Evolutionary conservation across 1,284 basidiomycete genomes (phyloP).

Genomic region (Melampsora americana): DNA sequence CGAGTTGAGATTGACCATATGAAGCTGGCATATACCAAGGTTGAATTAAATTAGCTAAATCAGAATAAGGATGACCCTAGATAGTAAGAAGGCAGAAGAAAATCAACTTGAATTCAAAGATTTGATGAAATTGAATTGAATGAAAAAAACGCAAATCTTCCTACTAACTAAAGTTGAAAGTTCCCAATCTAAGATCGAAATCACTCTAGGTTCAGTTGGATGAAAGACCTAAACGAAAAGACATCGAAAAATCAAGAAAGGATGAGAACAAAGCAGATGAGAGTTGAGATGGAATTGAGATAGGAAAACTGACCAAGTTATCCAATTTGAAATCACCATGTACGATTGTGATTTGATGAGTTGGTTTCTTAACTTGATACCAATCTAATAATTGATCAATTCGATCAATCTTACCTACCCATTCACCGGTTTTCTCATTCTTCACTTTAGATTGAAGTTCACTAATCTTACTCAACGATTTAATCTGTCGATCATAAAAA

Average conservation of each 20-base stretch:
- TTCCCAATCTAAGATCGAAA: slow-evolving; percentile 96
- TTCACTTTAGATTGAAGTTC: slow-evolving; percentile 67
- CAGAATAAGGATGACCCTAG: slow-evolving; percentile 68
- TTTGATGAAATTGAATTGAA: slow-evolving; percentile 1
- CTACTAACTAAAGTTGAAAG: slow-evolving; percentile 85
- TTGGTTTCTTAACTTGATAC: slow-evolving; percentile 67
- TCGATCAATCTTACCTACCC: slow-evolving; percentile 67
- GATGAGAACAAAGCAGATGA: no score
- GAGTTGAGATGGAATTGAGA: no score
- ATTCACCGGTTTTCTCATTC: slow-evolving; percentile 65
- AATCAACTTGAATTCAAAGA: neutral
- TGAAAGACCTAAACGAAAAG: slow-evolving; percentile 67
- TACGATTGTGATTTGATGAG: no score
- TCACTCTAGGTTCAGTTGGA: slow-evolving; percentile 81
- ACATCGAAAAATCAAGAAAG: no score
- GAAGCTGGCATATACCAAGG: slow-evolving; percentile 70
- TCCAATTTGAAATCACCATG: no score
- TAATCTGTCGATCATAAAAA: slow-evolving; percentile 91
- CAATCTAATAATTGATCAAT: slow-evolving; percentile 71
- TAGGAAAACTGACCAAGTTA: no score
- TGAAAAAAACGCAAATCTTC: slow-evolving; percentile 56
- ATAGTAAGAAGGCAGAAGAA: neutral
- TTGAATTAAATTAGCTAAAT: slow-evolving; percentile 81
- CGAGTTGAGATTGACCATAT: slow-evolving; percentile 46
- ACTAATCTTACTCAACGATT: slow-evolving; percentile 72